Evolutionary conservation across 768 basidiomycete species (phyloP).

Genomic region (Pleurotus citrinopileatus): DNA sequence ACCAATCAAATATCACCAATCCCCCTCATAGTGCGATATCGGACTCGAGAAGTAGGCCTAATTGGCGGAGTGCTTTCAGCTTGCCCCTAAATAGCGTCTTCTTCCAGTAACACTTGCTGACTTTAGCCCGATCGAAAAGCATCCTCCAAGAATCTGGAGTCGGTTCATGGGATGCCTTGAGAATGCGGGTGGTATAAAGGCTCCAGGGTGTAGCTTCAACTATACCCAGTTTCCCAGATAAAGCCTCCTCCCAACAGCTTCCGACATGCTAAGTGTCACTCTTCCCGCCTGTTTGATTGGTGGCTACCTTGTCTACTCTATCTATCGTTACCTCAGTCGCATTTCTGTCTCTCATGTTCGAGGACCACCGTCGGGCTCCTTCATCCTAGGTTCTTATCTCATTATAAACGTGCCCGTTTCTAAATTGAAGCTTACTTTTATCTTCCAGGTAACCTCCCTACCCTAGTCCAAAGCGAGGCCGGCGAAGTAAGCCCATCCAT

Average conservation of each 20-base stretch:
- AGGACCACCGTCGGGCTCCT: slow-evolving; percentile 26
- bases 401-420: background rate
- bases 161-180: too few relatives aligned
- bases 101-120: background rate
- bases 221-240: too few relatives aligned
- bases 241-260: background rate
- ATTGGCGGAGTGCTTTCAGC: too few relatives aligned
- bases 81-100: background rate
- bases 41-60: too few relatives aligned
- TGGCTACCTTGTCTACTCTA: slow-evolving; percentile 9
- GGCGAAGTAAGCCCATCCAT: slow-evolving; percentile 11
- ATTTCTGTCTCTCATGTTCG: slow-evolving; percentile 20
- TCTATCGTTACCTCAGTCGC: slow-evolving; percentile 24
- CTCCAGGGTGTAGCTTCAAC: too few relatives aligned
- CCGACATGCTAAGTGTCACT: background rate
- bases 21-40: background rate
- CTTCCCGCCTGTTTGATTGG: background rate
- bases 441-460: slow-evolving; percentile 6
- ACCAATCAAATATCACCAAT: background rate
- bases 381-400: slow-evolving; percentile 28
- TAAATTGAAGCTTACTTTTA: background rate
- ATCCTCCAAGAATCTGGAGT: too few relatives aligned
- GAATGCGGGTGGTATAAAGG: too few relatives aligned
- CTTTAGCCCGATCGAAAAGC: background rate
- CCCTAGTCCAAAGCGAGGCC: slow-evolving; percentile 17